Evolutionary conservation across 768 basidiomycete genomes (phyloP), one percentile per base, ranked within the genome.

Genomic region (Mycena filopes): DNA sequence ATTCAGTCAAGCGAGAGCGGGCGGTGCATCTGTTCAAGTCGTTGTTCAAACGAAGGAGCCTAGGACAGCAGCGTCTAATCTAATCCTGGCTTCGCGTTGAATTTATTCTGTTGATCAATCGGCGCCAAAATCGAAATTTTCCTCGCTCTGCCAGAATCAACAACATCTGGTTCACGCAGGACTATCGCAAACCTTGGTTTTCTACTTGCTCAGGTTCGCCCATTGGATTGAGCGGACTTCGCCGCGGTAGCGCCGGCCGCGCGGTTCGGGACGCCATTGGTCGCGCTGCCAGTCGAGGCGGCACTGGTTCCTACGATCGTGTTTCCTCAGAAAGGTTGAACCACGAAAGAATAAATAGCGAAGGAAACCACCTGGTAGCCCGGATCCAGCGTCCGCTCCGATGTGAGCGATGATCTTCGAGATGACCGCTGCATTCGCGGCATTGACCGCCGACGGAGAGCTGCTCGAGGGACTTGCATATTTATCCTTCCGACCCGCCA

Each of bases 391-490:
- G 23, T 15, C 5, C 38, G 28, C 40, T 33, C 28, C 8, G 36
- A 67, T 54, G 40, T 63, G 49, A 1, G 59, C 60, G 15, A 57
- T n/a, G n/a, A 68, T 68, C 43, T 68, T 68, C 10, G 23, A 12
- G 12, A 64, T 53, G 8, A 61, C 31, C 5, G 31, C 57, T 10
- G 48, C 54, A 29, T 64, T 56, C 7, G 8, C 11, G 11, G 57
- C n/a, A 25, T 60, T 33, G 28, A 41, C 23, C 0, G 67, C 58
- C 12, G 64, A 59, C 4, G n/a, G n/a, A n/a, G n/a, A n/a, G n/a
- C n/a, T n/a, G n/a, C n/a, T n/a, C n/a, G 47, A 18, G 38, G 36
- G 4, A 36, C 8, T 38, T 26, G 28, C 28, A 18, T 62, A n/a
- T n/a, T n/a, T 41, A 38, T 43, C 50, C 13, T n/a, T 12, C 3